A percentile compares a stretch with the other conserved stretches of the same genome.
Conservation (phyloP, 768 basidiomycete genomes). For the Coprinopsis cinerea region DNA sequence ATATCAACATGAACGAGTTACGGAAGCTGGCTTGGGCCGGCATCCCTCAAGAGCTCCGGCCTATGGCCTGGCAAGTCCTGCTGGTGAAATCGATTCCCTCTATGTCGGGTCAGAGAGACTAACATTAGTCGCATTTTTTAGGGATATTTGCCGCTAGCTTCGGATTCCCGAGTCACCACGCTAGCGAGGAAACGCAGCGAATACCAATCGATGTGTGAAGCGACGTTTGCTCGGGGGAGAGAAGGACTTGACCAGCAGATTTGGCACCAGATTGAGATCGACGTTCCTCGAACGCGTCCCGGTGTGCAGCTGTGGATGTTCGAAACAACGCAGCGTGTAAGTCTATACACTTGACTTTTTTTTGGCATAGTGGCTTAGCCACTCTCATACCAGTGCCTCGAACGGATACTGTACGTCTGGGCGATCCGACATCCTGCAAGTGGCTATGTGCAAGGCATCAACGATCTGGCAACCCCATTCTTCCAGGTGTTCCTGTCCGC, state of each 20-base stretch:
- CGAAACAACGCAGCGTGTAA: slow-evolving; percentile 79
- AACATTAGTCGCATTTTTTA: slow-evolving; percentile 23
- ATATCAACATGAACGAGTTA: slow-evolving; percentile 83
- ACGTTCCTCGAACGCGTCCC: slow-evolving; percentile 92
- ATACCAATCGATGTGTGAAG: slow-evolving; percentile 82
- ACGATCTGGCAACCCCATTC: slow-evolving; percentile 96
- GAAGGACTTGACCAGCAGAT: slow-evolving; percentile 91
- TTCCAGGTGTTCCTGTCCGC: slow-evolving; percentile 95
- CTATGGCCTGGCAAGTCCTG: slow-evolving; percentile 90
- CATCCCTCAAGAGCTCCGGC: slow-evolving; percentile 80
- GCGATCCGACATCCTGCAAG: slow-evolving; percentile 98
- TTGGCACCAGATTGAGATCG: slow-evolving; percentile 99
- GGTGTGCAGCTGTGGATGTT: slow-evolving; percentile 91
- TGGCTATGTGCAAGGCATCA: slow-evolving; percentile 99
- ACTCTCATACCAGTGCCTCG: slow-evolving; percentile 60
- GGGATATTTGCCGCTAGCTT: slow-evolving; percentile 90
- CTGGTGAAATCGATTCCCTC: slow-evolving; percentile 74
- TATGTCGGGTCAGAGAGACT: no score
- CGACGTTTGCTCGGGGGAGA: slow-evolving; percentile 83
- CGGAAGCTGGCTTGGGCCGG: slow-evolving; percentile 94
- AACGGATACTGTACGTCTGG: slow-evolving; percentile 97
- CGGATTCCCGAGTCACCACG: slow-evolving; percentile 65
- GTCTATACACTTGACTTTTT: slow-evolving; percentile 19
- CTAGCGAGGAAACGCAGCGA: slow-evolving; percentile 89
- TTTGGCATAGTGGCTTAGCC: slow-evolving; percentile 11